Conservation (phyloP, 176 grass and related monocot species). For the Microstegium vimineum region DNA sequence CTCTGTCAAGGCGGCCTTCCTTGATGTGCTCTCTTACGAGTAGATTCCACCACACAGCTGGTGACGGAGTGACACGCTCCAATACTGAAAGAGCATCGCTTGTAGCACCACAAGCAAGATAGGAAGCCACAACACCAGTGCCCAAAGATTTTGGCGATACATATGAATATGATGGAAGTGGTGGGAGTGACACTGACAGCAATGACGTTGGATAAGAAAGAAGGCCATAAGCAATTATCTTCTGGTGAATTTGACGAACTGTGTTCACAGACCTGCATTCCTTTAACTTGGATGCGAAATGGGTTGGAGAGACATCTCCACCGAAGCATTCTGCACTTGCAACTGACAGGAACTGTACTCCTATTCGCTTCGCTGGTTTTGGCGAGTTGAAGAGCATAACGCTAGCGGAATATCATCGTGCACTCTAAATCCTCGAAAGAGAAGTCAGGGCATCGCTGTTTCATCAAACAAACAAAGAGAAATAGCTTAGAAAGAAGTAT, state of each 20-base stretch:
- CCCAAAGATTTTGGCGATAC: conserved; percentile 40
- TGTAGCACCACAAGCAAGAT: conserved; percentile 34
- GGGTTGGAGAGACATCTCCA: conserved; percentile 12
- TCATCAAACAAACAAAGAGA: neutral
- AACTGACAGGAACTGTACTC: conserved; percentile 17
- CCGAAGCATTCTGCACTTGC: conserved; percentile 24
- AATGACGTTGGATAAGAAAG: conserved; percentile 34
- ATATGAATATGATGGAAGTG: conserved; percentile 27
- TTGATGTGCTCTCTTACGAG: conserved; percentile 60
- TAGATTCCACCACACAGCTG: conserved; percentile 69
- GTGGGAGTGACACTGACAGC: conserved; percentile 26
- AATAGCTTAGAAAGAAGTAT: neutral
- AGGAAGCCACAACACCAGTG: conserved; percentile 35
- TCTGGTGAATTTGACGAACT: conserved; percentile 50
- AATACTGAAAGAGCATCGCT: conserved; percentile 43
- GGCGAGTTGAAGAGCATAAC: conserved; percentile 31
- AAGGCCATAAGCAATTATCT: conserved; percentile 39
- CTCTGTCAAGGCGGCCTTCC: conserved; percentile 52
- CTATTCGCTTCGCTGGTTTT: conserved; percentile 13
- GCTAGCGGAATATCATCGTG: neutral
- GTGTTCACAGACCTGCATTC: conserved; percentile 37
- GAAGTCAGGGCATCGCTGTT: conserved; percentile 32
- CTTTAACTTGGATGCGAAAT: conserved; percentile 40
- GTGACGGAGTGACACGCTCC: conserved; percentile 50
- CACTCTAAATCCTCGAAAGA: neutral